Evolutionary conservation across 2,329 filamentous ascomycete genomes (phyloP).

Genomic region (Cladorrhinum sp.): DNA sequence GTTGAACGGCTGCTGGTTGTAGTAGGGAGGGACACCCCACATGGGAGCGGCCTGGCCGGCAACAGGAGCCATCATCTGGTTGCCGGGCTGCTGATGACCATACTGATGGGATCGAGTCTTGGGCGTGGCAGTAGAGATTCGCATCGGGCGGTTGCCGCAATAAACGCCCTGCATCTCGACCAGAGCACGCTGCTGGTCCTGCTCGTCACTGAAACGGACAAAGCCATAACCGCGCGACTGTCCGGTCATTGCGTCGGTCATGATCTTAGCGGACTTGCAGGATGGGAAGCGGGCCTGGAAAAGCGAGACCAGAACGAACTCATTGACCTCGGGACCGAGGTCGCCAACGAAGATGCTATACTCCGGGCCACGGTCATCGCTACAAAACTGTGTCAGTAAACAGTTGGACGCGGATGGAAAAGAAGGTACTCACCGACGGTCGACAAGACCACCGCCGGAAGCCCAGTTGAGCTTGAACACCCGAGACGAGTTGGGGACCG

Average conservation of each 20-base stretch:
- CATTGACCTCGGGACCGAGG: constrained; percentile 95
- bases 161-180: constrained; percentile 99
- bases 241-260: constrained; percentile 97
- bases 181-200: constrained; percentile 91
- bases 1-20: constrained; percentile 34
- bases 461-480: constrained; percentile 99
- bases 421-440: too few species aligned
- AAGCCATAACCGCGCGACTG: constrained; percentile 98
- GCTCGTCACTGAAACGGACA: constrained; percentile 92
- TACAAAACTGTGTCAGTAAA: too few species aligned
- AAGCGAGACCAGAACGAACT: constrained; percentile 93
- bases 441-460: constrained; percentile 89
- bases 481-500: constrained; percentile 90
- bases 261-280: constrained; percentile 99
- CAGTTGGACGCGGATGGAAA: too few species aligned
- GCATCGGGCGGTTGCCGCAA: constrained; percentile 97
- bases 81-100: constrained; percentile 34
- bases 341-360: constrained; percentile 98
- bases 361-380: constrained; percentile 92
- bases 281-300: constrained; percentile 96
- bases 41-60: constrained; percentile 45
- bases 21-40: constrained; percentile 38
- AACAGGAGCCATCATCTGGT: constrained; percentile 40
- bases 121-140: constrained; percentile 94
- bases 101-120: constrained; percentile 70